These are phyloP conservation scores for Stylonectria norvegica DNA, from an alignment of 2,329 filamentous ascomycete genomes.

Conservation along the genomic window DNA sequence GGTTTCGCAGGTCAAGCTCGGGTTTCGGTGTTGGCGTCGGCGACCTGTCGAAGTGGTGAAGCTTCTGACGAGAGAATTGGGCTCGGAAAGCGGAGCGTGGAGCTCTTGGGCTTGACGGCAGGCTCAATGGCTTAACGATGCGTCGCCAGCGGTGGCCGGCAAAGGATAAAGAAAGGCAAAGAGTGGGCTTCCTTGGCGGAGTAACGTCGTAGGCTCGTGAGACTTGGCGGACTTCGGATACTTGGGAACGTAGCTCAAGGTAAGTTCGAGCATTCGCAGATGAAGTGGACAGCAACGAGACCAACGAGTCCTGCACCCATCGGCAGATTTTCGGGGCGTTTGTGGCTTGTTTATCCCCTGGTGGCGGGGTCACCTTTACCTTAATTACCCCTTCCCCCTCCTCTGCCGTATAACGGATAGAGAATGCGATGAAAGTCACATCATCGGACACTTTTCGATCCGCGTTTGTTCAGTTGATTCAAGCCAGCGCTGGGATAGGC, in stretches of 20 bases:
- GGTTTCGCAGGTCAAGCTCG: neutral
- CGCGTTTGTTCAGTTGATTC: no score
- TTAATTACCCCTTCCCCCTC: no score
- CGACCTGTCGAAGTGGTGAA: no score
- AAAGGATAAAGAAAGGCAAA: constrained; percentile 15
- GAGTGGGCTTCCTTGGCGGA: constrained; percentile 24
- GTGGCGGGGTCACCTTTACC: constrained; percentile 19
- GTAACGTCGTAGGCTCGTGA: constrained; percentile 9
- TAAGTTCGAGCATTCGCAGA: no score
- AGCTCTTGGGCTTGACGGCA: neutral
- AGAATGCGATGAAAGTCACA: no score
- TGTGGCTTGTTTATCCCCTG: constrained; percentile 13
- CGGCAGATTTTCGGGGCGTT: constrained; percentile 30
- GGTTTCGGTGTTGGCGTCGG: neutral
- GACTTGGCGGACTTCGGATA: no score
- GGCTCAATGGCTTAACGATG: neutral
- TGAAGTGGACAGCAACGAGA: constrained; percentile 27
- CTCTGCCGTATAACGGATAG: no score
- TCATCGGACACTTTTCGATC: no score
- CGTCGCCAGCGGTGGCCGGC: constrained; percentile 11
- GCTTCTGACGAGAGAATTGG: constrained; percentile 18
- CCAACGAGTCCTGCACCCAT: constrained; percentile 25
- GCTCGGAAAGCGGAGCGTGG: constrained; percentile 3
- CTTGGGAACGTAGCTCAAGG: no score
- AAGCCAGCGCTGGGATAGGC: no score